Base-by-base conservation (phyloP, 495 filamentous ascomycete species). In the Aspergillus avenaceus region DNA sequence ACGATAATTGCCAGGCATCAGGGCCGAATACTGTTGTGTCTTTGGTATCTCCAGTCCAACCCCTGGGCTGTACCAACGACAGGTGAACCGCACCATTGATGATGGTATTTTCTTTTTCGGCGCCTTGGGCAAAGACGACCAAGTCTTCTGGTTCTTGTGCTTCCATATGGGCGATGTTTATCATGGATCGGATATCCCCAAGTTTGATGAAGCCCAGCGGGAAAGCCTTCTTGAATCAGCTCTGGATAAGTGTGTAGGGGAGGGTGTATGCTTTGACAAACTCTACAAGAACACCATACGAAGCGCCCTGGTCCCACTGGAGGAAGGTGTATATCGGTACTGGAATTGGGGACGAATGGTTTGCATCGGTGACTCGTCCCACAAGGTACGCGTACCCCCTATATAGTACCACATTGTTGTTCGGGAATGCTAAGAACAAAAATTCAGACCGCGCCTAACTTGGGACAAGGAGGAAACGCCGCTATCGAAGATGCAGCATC, bases 401-500 rank as follows among this genome's bases (percentile, higher is more conserved):
- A 12, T 25, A 5, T 16, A n/a, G 31, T 1, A n/a, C n/a, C n/a
- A n/a, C n/a, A n/a, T n/a, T n/a, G n/a, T n/a, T 22, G 7, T 42
- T 18, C 31, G 14, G 12, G n/a, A 34, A 38, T 29, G 14, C 41
- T 38, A 41, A 37, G 9, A 32, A 11, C 11, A 4, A 6, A 21
- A 18, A 24, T 13, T 19, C 5, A 16, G 18, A 31, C 26, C 55
- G 54, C 60, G 1, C 53, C 57, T 1, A 57, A 58, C 34, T 31
- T 60, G 22, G 61, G 52, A 8, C 58, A 56, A 25, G 58, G 58
- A 8, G 61, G 23, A 6, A 64, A 61, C 25, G 27, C 45, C 26
- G 52, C 61, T 16, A 59, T 78, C 0, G 64, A 69, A 56, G 71
- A 66, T 26, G 66, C 70, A 9, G 73, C 72, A 5, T 65, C 61